Conservation (phyloP, 2,329 filamentous ascomycete species). For the Apiospora phragmitis region DNA sequence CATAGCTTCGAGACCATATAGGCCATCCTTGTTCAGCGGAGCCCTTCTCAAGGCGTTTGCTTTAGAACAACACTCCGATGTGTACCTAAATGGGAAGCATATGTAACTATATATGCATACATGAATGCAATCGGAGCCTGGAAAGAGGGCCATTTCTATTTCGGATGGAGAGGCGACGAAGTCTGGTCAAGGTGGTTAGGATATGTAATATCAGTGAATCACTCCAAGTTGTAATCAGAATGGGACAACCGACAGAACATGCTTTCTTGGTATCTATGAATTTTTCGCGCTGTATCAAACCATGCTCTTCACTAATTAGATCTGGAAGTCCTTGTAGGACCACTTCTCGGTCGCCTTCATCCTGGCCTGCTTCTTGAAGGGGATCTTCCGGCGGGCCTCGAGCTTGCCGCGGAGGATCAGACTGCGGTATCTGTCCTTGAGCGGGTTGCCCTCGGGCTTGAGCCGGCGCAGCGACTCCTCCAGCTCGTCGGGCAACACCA, state of each 20-base stretch:
- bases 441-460: slow-evolving; percentile 92
- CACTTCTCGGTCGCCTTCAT: slow-evolving; percentile 90
- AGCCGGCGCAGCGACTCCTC: slow-evolving; percentile 78
- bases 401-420: slow-evolving; percentile 87
- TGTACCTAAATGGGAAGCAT: neutral
- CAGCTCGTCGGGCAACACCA: slow-evolving; percentile 81
- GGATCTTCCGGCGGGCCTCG: slow-evolving; percentile 76
- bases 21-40: neutral
- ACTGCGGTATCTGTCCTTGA: slow-evolving; percentile 89
- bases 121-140: too few relatives aligned
- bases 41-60: too few relatives aligned
- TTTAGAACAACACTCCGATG: too few relatives aligned
- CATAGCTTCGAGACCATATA: neutral
- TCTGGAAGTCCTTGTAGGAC: slow-evolving; percentile 91
- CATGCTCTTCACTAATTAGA: slow-evolving; percentile 29
- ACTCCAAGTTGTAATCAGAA: too few relatives aligned
- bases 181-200: neutral
- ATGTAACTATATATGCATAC: too few relatives aligned
- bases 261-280: slow-evolving; percentile 6
- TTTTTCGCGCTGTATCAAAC: neutral
- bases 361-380: slow-evolving; percentile 81
- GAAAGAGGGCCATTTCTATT: neutral
- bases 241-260: neutral
- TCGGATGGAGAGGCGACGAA: neutral
- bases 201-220: neutral